Percentiles rank a stretch among this genome's conserved stretches.
phyloP scores from a whole-genome alignment of 2,329 filamentous ascomycete genomes.

The Monosporascus sp. region DNA sequence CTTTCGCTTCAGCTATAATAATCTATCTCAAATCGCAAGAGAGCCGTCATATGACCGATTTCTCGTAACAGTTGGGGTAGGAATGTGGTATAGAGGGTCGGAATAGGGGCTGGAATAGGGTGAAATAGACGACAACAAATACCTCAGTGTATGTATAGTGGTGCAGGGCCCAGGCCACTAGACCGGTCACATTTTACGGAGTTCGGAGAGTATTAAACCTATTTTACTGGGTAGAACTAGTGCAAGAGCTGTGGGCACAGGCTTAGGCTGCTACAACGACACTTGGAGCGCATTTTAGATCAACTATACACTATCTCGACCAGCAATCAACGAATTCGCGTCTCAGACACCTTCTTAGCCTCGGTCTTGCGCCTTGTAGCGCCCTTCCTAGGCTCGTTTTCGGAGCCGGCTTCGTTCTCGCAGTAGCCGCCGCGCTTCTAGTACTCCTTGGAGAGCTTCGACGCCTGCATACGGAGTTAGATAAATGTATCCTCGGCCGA shows the following conservation, averaged over 20 bases:
- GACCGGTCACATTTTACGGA: too few relatives aligned
- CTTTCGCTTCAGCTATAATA: conserved; percentile 17
- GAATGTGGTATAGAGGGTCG: too few relatives aligned
- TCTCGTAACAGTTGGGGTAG: too few relatives aligned
- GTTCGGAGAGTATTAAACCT: too few relatives aligned
- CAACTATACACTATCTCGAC: neutral
- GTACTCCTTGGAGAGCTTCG: conserved; percentile 37
- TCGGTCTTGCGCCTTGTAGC: conserved; percentile 15
- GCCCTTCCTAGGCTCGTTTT: conserved; percentile 29
- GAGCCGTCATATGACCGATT: too few relatives aligned
- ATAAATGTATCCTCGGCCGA: neutral
- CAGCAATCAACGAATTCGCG: neutral
- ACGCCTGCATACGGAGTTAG: conserved; percentile 15
- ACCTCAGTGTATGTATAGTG: too few relatives aligned
- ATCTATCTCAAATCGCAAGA: too few relatives aligned
- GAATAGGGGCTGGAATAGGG: too few relatives aligned
- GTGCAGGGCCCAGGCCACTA: too few relatives aligned
- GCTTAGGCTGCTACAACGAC: conserved; percentile 1
- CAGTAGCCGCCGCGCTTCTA: conserved; percentile 37
- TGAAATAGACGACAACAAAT: too few relatives aligned
- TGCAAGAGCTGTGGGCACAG: neutral
- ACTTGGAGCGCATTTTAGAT: neutral
- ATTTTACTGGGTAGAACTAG: too few relatives aligned
- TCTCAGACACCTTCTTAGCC: neutral
- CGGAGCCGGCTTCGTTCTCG: conserved; percentile 35